Conservation (phyloP, 2,329 filamentous ascomycete species). For the Beauveria medogensis region DNA sequence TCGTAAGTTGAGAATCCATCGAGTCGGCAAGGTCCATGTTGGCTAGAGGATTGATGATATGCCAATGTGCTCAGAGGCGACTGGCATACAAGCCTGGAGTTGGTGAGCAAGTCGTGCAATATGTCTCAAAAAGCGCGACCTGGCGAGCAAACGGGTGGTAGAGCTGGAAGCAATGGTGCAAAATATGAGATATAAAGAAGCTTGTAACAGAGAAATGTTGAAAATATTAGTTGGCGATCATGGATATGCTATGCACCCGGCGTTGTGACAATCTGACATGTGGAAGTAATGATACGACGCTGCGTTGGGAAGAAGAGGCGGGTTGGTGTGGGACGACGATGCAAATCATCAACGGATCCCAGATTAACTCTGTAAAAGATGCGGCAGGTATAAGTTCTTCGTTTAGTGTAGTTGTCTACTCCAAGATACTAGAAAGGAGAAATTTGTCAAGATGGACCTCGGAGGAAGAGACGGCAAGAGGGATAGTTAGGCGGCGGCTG, state of each 20-base stretch:
- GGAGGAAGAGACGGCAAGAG: background rate
- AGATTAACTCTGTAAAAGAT: too few relatives aligned
- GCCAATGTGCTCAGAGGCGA: background rate
- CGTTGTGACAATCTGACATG: conserved; percentile 2
- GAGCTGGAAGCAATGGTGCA: background rate
- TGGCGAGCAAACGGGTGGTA: too few relatives aligned
- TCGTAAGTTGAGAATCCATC: background rate
- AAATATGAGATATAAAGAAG: too few relatives aligned
- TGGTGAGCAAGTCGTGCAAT: too few relatives aligned
- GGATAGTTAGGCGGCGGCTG: background rate
- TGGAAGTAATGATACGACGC: conserved; percentile 6
- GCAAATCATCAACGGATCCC: background rate
- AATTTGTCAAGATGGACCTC: background rate
- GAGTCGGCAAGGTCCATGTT: background rate
- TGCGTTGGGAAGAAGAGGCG: background rate
- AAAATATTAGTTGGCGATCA: background rate
- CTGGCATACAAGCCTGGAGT: too few relatives aligned
- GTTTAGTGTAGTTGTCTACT: too few relatives aligned
- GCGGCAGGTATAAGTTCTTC: too few relatives aligned
- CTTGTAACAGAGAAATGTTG: background rate
- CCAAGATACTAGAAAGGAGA: too few relatives aligned
- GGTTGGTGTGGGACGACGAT: background rate
- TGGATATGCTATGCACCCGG: background rate
- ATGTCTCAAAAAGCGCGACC: too few relatives aligned
- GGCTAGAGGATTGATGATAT: background rate